Percentiles rank a stretch among this genome's conserved stretches.
phyloP scores from a whole-genome alignment of 2,329 filamentous ascomycete genomes.

The Aureobasidium vineae region DNA sequence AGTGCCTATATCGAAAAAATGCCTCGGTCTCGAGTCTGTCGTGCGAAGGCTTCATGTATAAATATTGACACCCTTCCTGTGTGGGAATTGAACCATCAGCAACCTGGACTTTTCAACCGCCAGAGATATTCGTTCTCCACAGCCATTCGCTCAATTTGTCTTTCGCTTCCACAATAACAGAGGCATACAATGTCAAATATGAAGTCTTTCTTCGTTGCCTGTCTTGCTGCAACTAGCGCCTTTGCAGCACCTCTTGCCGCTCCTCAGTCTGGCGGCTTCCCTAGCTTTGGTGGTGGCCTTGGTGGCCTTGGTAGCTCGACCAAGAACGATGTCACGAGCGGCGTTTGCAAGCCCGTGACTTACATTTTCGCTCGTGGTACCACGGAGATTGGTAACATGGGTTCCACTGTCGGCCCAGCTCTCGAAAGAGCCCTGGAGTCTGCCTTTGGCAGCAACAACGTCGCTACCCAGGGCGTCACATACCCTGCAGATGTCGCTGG shows the following conservation, averaged over 20 bases:
- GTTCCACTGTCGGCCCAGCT: constrained; percentile 29
- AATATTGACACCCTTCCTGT: background rate
- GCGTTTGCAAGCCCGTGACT: constrained; percentile 48
- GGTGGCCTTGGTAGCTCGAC: constrained; percentile 15
- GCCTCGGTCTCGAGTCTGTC: background rate
- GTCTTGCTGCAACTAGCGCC: constrained; percentile 17
- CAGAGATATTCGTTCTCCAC: background rate
- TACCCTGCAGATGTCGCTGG: constrained; percentile 29
- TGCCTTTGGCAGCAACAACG: constrained; percentile 26
- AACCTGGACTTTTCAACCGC: background rate
- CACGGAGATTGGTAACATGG: constrained; percentile 53
- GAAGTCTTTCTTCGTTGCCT: constrained; percentile 19
- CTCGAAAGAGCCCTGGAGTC: constrained; percentile 28
- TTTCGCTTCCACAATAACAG: background rate
- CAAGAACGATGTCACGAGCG: constrained; percentile 30
- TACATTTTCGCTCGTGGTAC: constrained; percentile 58
- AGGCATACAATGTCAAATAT: background rate
- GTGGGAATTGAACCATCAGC: background rate
- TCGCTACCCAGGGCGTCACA: constrained; percentile 30
- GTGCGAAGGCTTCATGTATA: background rate
- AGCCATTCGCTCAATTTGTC: background rate
- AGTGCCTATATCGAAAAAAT: background rate
- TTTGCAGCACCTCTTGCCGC: constrained; percentile 15
- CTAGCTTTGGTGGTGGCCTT: background rate
- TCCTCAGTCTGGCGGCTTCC: constrained; percentile 11